These are phyloP conservation scores for Angomonas ambiguus DNA, from an alignment of 208 protist species.

Conservation along the genomic window DNA sequence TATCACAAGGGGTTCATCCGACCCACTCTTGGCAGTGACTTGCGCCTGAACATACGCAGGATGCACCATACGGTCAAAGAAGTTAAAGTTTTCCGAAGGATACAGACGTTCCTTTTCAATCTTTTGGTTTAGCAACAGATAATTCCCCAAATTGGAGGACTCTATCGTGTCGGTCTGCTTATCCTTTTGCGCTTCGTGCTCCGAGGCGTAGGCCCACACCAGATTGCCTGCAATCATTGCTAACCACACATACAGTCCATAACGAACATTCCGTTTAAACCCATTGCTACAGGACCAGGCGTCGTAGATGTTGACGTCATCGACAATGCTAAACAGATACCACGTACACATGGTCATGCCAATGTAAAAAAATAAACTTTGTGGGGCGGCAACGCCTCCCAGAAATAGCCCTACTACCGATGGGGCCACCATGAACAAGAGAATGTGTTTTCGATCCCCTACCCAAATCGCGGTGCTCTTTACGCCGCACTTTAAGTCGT, in stretches of 20 bases:
- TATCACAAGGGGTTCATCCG: constrained; percentile 37
- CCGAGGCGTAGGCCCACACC: constrained; percentile 64
- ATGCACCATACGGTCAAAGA: constrained; percentile 70
- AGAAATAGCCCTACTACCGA: constrained; percentile 41
- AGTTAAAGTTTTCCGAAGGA: constrained; percentile 50
- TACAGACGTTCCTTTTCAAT: constrained; percentile 19
- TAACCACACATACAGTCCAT: constrained; percentile 64
- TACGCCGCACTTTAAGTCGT: constrained; percentile 75
- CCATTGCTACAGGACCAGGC: constrained; percentile 64
- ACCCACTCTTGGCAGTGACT: constrained; percentile 22
- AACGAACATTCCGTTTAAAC: constrained; percentile 62
- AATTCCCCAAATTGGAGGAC: constrained; percentile 33
- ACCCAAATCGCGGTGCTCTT: constrained; percentile 82
- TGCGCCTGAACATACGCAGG: constrained; percentile 70
- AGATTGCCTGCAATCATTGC: constrained; percentile 73
- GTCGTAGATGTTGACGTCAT: constrained; percentile 88
- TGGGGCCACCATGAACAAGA: constrained; percentile 50
- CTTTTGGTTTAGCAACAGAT: constrained; percentile 52
- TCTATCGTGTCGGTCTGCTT: constrained; percentile 24
- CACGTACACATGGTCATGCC: constrained; percentile 50
- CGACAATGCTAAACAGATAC: constrained; percentile 65
- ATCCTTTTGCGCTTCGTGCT: constrained; percentile 67
- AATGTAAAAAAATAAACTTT: constrained; percentile 73
- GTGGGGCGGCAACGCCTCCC: constrained; percentile 59
- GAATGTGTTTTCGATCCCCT: constrained; percentile 77